phyloP scores from a whole-genome alignment of 2,329 filamentous ascomycete species.

The Magnaporthiopsis poae region DNA sequence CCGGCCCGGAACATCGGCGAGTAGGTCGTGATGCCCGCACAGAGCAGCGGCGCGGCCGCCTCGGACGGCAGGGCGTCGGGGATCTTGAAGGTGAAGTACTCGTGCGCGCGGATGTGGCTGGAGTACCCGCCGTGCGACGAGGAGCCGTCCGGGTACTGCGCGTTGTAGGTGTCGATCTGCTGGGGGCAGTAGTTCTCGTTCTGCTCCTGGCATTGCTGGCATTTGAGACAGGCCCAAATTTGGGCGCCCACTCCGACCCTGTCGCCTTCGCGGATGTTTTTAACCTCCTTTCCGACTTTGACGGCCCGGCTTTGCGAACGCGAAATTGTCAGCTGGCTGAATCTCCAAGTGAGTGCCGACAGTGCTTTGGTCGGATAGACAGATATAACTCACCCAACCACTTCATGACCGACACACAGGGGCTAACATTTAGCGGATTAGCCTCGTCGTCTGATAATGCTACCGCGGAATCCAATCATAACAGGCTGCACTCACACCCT shows the following conservation, averaged over 20 bases:
- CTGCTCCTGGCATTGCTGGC: slow-evolving; percentile 33
- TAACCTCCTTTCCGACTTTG: slow-evolving; percentile 28
- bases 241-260: slow-evolving; percentile 56
- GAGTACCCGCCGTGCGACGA: slow-evolving; percentile 57
- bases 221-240: slow-evolving; percentile 45
- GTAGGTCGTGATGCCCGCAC: slow-evolving; percentile 38
- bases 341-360: too few relatives aligned
- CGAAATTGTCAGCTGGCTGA: background rate
- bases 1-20: slow-evolving; percentile 28
- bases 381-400: slow-evolving; percentile 1
- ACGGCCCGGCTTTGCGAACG: slow-evolving; percentile 34
- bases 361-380: background rate
- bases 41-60: slow-evolving; percentile 52
- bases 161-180: slow-evolving; percentile 42
- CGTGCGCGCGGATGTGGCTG: slow-evolving; percentile 38
- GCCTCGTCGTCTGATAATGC: background rate
- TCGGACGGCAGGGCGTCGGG: slow-evolving; percentile 41
- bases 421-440: slow-evolving; percentile 17
- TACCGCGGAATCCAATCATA: background rate
- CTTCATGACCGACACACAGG: slow-evolving; percentile 47
- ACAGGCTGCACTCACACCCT: slow-evolving; percentile 15
- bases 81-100: slow-evolving; percentile 51
- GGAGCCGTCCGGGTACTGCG: slow-evolving; percentile 46
- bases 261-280: slow-evolving; percentile 48
- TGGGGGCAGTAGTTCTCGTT: slow-evolving; percentile 43